phyloP scores from a whole-genome alignment of 257 asterid genomes.

The Petrea volubilis region DNA sequence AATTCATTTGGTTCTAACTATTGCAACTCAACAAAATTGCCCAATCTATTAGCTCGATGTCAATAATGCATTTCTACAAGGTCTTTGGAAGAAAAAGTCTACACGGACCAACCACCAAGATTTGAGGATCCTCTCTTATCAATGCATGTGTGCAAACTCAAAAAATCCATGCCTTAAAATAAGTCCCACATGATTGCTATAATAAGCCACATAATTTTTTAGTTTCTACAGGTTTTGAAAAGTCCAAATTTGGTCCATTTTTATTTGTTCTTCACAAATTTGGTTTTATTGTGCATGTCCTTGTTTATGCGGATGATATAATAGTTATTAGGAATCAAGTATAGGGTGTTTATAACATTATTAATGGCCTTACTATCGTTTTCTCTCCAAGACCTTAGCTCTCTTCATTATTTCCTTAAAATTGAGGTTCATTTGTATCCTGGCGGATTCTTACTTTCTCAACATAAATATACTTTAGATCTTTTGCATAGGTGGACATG shows the following conservation, averaged over 20 bases:
- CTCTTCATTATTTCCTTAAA: neutral
- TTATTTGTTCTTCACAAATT: neutral
- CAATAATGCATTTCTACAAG: neutral
- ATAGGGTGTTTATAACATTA: neutral
- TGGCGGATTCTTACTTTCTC: neutral
- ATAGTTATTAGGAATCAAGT: too few relatives aligned
- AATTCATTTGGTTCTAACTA: neutral
- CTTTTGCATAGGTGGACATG: too few relatives aligned
- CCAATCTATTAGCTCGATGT: neutral
- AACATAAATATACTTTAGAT: too few relatives aligned
- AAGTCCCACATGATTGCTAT: neutral
- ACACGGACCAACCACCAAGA: neutral
- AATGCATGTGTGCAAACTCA: neutral
- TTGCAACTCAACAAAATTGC: neutral
- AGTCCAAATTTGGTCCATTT: neutral
- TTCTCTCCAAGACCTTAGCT: neutral
- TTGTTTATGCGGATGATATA: neutral
- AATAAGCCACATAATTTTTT: neutral
- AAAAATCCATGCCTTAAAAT: neutral
- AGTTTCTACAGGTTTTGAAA: neutral
- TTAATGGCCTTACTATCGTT: neutral
- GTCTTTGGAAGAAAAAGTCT: neutral
- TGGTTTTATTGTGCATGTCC: neutral
- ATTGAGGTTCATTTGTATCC: neutral
- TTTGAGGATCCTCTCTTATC: neutral